Base-by-base conservation (phyloP, 1,284 basidiomycete genomes). In the Pholiota adiposa region DNA sequence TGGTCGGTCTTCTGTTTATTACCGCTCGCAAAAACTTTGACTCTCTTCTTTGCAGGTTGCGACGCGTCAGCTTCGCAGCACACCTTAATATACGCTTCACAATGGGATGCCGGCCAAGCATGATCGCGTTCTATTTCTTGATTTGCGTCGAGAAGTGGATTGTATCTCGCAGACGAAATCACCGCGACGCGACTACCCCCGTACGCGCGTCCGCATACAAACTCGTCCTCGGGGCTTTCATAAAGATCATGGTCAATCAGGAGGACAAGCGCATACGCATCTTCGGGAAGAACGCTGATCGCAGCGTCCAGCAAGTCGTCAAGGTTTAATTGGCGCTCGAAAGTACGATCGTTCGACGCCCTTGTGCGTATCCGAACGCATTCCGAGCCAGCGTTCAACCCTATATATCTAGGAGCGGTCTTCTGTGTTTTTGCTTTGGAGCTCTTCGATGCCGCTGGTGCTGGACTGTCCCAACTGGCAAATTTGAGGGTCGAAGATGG, bases 121-220 rank as follows among this genome's bases (percentile, higher is more conserved):
- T 75, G 73, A 3, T 64, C 50, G 34, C 72, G 61, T 14, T 72
- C 67, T 25, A 75, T 68, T 25, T 64, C 64, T 54, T 72, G 69
- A 18, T 40, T 59, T n/a, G 21, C 29, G 56, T 76, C 75, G 23
- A 76, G 55, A 8, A 34, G 52, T 19, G 75, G 75, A 56, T 73
- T 63, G 54, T 76, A 74, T 50, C 74, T 63, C 1, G 74, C 72
- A 6, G 68, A 72, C 3, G 72, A 73, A 25, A 76, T 66, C 38
- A 76, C 73, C 11, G 75, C 74, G 19, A 76, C 70, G 11, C 75
- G 70, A 58, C 72, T 73, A 1, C 70, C 75, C 11, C 75, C 75
- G 58, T 76, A 76, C 6, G 75, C 75, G 29, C 75, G 71, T 16
- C 74, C 75, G 56, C 73, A 75, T 7, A 70, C 69, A 60, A 76